Conservation (phyloP, 805 yeast genomes). For the Saccharomycopsis amapae region DNA sequence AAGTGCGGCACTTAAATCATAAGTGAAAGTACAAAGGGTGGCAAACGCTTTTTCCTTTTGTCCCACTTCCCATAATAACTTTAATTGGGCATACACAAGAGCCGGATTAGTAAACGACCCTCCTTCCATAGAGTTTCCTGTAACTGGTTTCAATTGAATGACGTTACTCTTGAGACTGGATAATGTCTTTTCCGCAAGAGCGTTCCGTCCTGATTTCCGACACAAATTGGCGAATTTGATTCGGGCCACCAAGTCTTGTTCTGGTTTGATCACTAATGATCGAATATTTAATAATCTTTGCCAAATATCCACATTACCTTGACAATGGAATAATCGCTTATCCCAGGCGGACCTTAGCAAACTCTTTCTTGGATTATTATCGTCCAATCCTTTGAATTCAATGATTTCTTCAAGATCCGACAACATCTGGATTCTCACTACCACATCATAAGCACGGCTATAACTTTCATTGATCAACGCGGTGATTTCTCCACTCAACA, state of each 20-base stretch:
- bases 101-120: slow-evolving; percentile 43
- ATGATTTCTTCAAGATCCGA: slow-evolving; percentile 96
- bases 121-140: slow-evolving; percentile 46
- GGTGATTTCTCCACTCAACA: slow-evolving; percentile 86
- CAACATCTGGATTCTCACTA: slow-evolving; percentile 93
- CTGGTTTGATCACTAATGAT: slow-evolving; percentile 87
- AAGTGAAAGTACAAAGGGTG: slow-evolving; percentile 83
- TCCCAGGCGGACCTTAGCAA: slow-evolving; percentile 91
- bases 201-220: slow-evolving; percentile 87
- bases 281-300: slow-evolving; percentile 90
- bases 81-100: slow-evolving; percentile 93
- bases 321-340: slow-evolving; percentile 85
- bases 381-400: slow-evolving; percentile 77
- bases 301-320: slow-evolving; percentile 98
- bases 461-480: slow-evolving; percentile 94
- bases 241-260: slow-evolving; percentile 97
- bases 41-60: slow-evolving; percentile 79
- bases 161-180: slow-evolving; percentile 46
- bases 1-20: slow-evolving; percentile 80
- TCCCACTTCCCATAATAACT: slow-evolving; percentile 95
- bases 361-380: slow-evolving; percentile 69
- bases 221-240: slow-evolving; percentile 95
- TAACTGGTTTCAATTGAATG: slow-evolving; percentile 14
- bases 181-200: slow-evolving; percentile 86
- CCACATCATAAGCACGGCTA: slow-evolving; percentile 93